Base-by-base conservation (phyloP, 768 basidiomycete species). In the Suillus placidus region DNA sequence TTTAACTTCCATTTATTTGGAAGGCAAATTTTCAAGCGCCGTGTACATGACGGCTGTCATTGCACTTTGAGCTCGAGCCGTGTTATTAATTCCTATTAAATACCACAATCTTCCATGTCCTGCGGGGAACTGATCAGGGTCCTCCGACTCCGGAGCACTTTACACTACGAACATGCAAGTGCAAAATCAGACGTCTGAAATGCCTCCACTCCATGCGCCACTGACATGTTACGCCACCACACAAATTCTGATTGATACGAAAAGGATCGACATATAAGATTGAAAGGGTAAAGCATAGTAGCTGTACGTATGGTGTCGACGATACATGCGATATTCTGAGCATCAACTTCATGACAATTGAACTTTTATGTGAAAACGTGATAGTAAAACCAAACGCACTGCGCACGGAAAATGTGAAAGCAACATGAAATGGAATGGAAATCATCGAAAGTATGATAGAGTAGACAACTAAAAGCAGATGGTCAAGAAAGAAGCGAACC, bases 161-260 rank as follows among this genome's bases (percentile, higher is more conserved):
- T 1, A 12, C 45, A 47, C 45, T 20, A 10, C 8, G 43, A 45
- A 45, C 43, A 20, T 12, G 9, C 23, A 14, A 14, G 47, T 6
- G 3, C 49, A 51, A 45, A 20, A 14, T 13, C 13, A 2, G 13
- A 26, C 13, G 10, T 13, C 2, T 49, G n/a, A 23, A 49, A 73
- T 73, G 66, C 26, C 26, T 26, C 71, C 68, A 1, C 64, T 71
- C 38, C 5, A 14, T 13, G 37, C 43, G 23, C 72, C 72, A 43
- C 42, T 43, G 7, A 3, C 18, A 8, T 30, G 51, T 52, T 52
- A 1, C 4, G 4, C 30, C 8, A 30, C 49, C 4, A 26, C 51
- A 30, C 8, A 34, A 34, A 4, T 26, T 34, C 18, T 20, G 18
- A 34, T 54, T 16, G 51, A 32, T 4, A 55, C 34, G 20, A 55